A percentile compares a stretch with the other conserved stretches of the same genome.
Evolutionary conservation across 495 filamentous ascomycete species (phyloP).

Genomic region (Daldinia childiae): DNA sequence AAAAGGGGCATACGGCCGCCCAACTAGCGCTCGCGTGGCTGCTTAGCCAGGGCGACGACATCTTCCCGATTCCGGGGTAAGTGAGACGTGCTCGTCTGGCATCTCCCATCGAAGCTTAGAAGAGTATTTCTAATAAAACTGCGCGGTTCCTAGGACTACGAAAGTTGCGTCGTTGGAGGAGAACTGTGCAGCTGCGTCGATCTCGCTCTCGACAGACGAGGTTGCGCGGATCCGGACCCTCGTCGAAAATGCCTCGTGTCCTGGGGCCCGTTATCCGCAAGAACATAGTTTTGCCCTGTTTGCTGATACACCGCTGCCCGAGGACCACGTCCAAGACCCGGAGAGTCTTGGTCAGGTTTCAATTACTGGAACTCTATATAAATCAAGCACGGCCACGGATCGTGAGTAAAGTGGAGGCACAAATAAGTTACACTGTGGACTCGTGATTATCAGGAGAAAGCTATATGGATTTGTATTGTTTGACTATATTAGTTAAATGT

Average conservation of each 20-base stretch:
- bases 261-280: slow-evolving; percentile 16
- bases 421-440: neutral
- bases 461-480: neutral
- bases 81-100: neutral
- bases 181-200: slow-evolving; percentile 44
- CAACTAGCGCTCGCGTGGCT: slow-evolving; percentile 69
- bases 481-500: neutral
- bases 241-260: slow-evolving; percentile 20
- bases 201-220: slow-evolving; percentile 46
- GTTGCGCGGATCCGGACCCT: slow-evolving; percentile 37
- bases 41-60: slow-evolving; percentile 66
- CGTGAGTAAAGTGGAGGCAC: neutral
- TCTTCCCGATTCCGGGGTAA: slow-evolving; percentile 67
- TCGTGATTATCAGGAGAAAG: neutral
- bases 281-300: slow-evolving; percentile 19
- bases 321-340: slow-evolving; percentile 1
- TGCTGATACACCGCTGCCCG: slow-evolving; percentile 25
- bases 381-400: neutral
- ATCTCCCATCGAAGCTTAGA: too few relatives aligned
- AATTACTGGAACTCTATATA: slow-evolving; percentile 6
- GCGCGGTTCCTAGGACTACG: slow-evolving; percentile 39
- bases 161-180: slow-evolving; percentile 47
- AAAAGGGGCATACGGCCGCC: slow-evolving; percentile 57
- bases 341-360: neutral
- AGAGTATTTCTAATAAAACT: neutral